These are phyloP conservation scores for Lentinus tigrinus DNA, from an alignment of 768 basidiomycete genomes.

Conservation along the genomic window DNA sequence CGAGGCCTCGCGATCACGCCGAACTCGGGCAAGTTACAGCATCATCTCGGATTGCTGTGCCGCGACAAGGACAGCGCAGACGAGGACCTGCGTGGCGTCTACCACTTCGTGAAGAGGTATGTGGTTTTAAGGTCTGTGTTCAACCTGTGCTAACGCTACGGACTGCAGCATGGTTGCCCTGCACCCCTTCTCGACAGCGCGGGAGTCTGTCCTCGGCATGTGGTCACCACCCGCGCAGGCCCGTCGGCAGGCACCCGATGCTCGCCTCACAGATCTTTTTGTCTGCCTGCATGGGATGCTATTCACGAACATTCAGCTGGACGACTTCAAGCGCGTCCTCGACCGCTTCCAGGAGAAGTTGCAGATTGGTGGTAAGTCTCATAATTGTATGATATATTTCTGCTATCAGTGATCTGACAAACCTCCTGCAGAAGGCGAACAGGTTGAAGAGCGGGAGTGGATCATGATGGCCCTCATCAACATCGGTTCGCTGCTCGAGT, in stretches of 20 bases:
- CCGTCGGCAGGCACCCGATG: slow-evolving; percentile 74
- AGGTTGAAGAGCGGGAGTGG: slow-evolving; percentile 85
- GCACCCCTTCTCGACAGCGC: slow-evolving; percentile 83
- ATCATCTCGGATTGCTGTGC: slow-evolving; percentile 87
- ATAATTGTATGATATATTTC: neutral
- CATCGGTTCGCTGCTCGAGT: slow-evolving; percentile 80
- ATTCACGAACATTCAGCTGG: slow-evolving; percentile 92
- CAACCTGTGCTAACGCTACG: neutral
- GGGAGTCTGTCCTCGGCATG: slow-evolving; percentile 86
- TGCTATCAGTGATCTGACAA: neutral
- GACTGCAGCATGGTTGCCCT: slow-evolving; percentile 79
- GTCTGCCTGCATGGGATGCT: slow-evolving; percentile 95
- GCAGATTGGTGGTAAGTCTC: slow-evolving; percentile 54
- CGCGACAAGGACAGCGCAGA: slow-evolving; percentile 83
- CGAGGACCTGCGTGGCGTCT: slow-evolving; percentile 82
- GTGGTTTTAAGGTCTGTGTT: slow-evolving; percentile 21
- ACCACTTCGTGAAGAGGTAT: slow-evolving; percentile 95
- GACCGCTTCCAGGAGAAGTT: slow-evolving; percentile 87
- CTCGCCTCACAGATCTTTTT: slow-evolving; percentile 74
- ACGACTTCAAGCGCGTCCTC: slow-evolving; percentile 81
- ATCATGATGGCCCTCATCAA: slow-evolving; percentile 94
- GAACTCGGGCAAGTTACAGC: slow-evolving; percentile 92
- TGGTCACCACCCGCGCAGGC: slow-evolving; percentile 79
- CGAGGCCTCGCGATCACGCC: slow-evolving; percentile 85
- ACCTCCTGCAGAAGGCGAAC: slow-evolving; percentile 31